These are phyloP conservation scores for barrel medic (Medicago truncatula) DNA, from an alignment of 306 rosid species.

Conservation along the genomic window MtrunA17r5.0-ANR NC_053046.1:40032501-40033000, in stretches of 20 bases:
- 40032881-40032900: too few relatives aligned
- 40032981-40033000: too few relatives aligned
- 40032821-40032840: not conserved
- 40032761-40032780: not conserved
- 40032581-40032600: constrained; percentile 3
- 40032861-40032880: too few relatives aligned
- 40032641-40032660: not conserved
- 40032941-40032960: not conserved
- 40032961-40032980: too few relatives aligned
- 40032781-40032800: accelerated
- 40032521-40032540: not conserved
- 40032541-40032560: constrained; percentile 8
- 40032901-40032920: not conserved
- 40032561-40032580: not conserved
- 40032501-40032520: not conserved
- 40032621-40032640: not conserved
- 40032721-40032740: not conserved
- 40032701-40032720: not conserved
- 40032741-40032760: not conserved
- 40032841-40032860: not conserved
- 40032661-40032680: constrained; percentile 6
- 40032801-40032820: not conserved
- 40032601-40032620: not conserved
- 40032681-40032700: not conserved
- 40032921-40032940: not conserved